Evolutionary conservation across 2,329 filamentous ascomycete species (phyloP).

Genomic region (Pseudogymnoascus sp.): DNA sequence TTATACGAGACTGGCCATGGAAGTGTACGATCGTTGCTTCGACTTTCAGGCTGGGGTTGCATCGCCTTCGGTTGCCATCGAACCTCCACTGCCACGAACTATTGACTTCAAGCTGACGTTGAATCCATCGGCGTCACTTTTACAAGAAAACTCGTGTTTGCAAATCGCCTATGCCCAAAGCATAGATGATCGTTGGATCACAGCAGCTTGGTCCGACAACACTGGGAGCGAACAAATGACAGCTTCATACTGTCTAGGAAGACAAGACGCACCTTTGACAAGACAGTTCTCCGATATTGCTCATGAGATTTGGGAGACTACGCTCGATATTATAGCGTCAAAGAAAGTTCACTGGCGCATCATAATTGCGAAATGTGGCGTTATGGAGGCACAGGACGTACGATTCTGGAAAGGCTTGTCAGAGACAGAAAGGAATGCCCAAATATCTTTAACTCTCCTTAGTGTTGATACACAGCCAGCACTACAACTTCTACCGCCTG

Average conservation of each 20-base stretch:
- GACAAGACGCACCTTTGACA: slow-evolving; percentile 45
- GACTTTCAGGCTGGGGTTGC: slow-evolving; percentile 48
- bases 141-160: slow-evolving; percentile 72
- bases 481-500: slow-evolving; percentile 53
- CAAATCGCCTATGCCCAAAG: slow-evolving; percentile 74
- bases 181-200: slow-evolving; percentile 69
- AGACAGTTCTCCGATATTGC: slow-evolving; percentile 55
- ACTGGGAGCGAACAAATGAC: slow-evolving; percentile 65
- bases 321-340: slow-evolving; percentile 60
- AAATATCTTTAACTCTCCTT: slow-evolving; percentile 50
- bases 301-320: slow-evolving; percentile 70
- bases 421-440: slow-evolving; percentile 42
- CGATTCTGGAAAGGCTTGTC: slow-evolving; percentile 50
- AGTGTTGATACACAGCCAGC: slow-evolving; percentile 58
- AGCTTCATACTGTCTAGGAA: slow-evolving; percentile 62
- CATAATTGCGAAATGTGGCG: slow-evolving; percentile 62
- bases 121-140: slow-evolving; percentile 61
- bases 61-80: slow-evolving; percentile 64
- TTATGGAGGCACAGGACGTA: slow-evolving; percentile 59
- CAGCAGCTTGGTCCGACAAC: slow-evolving; percentile 74
- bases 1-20: slow-evolving; percentile 57
- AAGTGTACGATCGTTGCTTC: slow-evolving; percentile 70
- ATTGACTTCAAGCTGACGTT: slow-evolving; percentile 68
- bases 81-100: slow-evolving; percentile 58
- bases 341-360: slow-evolving; percentile 71